Evolutionary conservation across 2,329 filamentous ascomycete species (phyloP), one percentile per base, ranked within the genome.

Genomic region (Bipolaris cookei): DNA sequence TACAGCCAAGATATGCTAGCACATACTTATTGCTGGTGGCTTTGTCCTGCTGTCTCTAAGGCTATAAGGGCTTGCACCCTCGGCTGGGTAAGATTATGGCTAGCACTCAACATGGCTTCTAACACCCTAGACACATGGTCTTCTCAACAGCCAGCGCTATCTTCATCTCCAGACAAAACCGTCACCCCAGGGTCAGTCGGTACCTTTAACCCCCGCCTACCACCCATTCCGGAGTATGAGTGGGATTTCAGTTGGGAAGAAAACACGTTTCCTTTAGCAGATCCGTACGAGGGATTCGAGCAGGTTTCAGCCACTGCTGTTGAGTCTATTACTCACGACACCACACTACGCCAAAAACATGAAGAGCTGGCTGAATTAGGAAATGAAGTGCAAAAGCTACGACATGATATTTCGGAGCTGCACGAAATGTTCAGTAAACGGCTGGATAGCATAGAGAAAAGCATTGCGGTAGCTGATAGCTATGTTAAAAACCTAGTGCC

Each of bases 401-500:
- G 38, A 14, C 28, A 28, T 3, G 28, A 54, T 51, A 58, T 58
- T 6, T 45, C 16, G 11, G 54, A 58, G 14, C 43, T 61, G 16
- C 21, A 56, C 3, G 28, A 46, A 4, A 58, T 57, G 14, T 52
- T 47, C 44, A 35, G 13, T 41, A 57, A 63, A 21, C 21, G 35
- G 21, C 30, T 62, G 28, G 51, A 64, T 46, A 46, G 38, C 28
- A 61, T 64, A 13, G 53, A 61, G 32, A 25, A 16, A 38, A 59
- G n/a, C 10, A 25, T 64, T 6, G 13, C 28, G 0, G 25, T 23
- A 49, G 43, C 51, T 7, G 18, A 50, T 30, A 39, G 51, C 41
- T 64, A 64, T 51, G 39, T 62, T 4, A 43, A 62, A 18, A 49
- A 42, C 51, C 39, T 64, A 3, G 47, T 62, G 16, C 47, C 54